phyloP scores from a whole-genome alignment of 495 filamentous ascomycete genomes.

The Astrocystis sublimbata region DNA sequence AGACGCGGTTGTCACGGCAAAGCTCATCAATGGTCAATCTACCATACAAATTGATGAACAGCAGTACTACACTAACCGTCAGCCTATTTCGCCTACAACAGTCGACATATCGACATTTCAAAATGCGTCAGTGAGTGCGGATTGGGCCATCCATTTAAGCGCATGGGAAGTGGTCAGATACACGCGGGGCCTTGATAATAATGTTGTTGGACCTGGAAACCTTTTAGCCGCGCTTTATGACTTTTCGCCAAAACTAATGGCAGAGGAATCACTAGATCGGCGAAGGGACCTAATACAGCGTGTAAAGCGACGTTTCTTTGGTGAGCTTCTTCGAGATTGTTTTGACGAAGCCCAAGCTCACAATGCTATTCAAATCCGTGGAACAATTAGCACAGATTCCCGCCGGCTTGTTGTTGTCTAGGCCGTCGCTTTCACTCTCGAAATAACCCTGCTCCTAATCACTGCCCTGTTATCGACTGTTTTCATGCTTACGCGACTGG shows the following conservation, averaged over 20 bases:
- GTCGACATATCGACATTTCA: constrained; percentile 25
- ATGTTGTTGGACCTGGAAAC: constrained; percentile 14
- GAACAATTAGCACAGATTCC: constrained; percentile 1
- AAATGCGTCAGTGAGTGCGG: constrained; percentile 15
- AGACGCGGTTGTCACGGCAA: constrained; percentile 30
- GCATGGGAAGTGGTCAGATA: constrained; percentile 9
- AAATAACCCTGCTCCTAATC: constrained; percentile 13
- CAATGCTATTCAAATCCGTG: background rate
- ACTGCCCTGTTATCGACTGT: constrained; percentile 14
- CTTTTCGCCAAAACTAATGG: constrained; percentile 27
- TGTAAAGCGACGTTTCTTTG: constrained; percentile 41
- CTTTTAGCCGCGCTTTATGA: constrained; percentile 29
- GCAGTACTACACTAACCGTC: constrained; percentile 18
- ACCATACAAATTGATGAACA: constrained; percentile 30
- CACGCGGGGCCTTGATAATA: background rate
- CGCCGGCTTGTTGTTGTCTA: constrained; percentile 25
- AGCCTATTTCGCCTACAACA: background rate
- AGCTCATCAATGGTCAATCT: constrained; percentile 21
- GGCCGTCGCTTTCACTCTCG: constrained; percentile 23
- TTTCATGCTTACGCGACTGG: constrained; percentile 19
- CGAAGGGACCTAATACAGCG: background rate
- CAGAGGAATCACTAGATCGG: constrained; percentile 17
- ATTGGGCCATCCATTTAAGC: constrained; percentile 25
- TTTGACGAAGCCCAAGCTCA: constrained; percentile 13
- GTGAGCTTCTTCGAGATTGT: constrained; percentile 34